A percentile compares a stretch with the other conserved stretches of the same genome.
These are phyloP conservation scores for Omphalotus guepiniiformis DNA, from an alignment of 768 basidiomycete species.

Conservation along the genomic window DNA sequence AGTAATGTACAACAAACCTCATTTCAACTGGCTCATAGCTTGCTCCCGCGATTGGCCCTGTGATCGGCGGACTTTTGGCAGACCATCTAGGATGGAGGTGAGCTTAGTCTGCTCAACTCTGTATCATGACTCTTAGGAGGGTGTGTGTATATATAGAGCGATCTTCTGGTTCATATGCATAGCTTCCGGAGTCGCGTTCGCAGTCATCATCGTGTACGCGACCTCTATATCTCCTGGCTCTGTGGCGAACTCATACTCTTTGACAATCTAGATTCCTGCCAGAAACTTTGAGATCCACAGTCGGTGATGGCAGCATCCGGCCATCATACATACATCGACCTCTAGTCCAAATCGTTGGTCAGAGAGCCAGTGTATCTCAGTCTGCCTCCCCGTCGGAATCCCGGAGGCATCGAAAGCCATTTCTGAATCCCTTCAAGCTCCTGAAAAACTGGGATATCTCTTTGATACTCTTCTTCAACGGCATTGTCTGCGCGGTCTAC, in stretches of 20 bases:
- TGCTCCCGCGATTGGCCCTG: conserved; percentile 58
- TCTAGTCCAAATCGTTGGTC: conserved; percentile 46
- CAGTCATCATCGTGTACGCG: conserved; percentile 43
- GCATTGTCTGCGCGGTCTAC: conserved; percentile 30
- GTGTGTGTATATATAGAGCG: conserved; percentile 29
- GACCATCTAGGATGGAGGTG: conserved; percentile 63
- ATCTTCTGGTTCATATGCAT: conserved; percentile 64
- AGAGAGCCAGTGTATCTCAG: conserved; percentile 27
- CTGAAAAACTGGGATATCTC: conserved; percentile 35
- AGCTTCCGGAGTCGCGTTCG: conserved; percentile 38
- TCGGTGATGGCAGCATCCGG: conserved; percentile 47
- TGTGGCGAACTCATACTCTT: conserved; percentile 33
- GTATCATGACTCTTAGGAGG: conserved; percentile 3
- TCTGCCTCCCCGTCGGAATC: conserved; percentile 24
- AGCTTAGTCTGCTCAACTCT: conserved; percentile 5
- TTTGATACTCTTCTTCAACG: conserved; percentile 32
- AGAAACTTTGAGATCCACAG: conserved; percentile 50
- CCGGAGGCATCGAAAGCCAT: conserved; percentile 20
- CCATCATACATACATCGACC: conserved; percentile 47
- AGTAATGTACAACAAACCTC: not conserved
- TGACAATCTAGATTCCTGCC: conserved; percentile 39
- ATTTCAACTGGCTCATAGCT: conserved; percentile 29
- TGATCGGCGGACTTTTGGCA: conserved; percentile 56
- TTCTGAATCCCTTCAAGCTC: conserved; percentile 33
- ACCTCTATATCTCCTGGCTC: conserved; percentile 7